A percentile compares a stretch with the other conserved stretches of the same genome.
These are phyloP conservation scores for Lenwebbia sp. DNA, from an alignment of 345 rosid species.

Conservation along the genomic window DNA sequence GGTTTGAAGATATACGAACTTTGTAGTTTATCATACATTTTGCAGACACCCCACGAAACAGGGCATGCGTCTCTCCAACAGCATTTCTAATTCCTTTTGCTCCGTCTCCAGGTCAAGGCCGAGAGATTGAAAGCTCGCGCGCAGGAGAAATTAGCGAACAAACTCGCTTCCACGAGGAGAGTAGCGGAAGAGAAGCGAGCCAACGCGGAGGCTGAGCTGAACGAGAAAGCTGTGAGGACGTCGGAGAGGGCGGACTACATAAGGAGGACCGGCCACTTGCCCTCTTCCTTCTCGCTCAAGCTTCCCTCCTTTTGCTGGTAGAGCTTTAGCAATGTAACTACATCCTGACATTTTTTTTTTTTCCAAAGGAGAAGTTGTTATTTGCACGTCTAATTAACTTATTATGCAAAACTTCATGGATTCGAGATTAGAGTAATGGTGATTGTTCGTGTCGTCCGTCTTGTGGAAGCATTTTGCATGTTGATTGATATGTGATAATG, in stretches of 20 bases:
- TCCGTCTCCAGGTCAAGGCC: conserved; percentile 47
- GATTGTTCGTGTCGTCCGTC: neutral
- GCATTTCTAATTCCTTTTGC: neutral
- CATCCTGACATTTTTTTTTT: neutral
- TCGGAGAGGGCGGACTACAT: conserved; percentile 77
- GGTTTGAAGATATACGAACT: neutral
- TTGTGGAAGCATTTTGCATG: neutral
- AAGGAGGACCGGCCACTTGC: conserved; percentile 81
- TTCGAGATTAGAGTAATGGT: neutral
- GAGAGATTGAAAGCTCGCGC: conserved; percentile 88
- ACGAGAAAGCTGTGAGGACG: conserved; percentile 64
- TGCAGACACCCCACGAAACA: neutral
- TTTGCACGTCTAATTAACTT: neutral
- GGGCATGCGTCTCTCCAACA: neutral
- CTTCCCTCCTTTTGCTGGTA: conserved; percentile 76
- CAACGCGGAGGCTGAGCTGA: conserved; percentile 70
- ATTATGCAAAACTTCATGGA: neutral
- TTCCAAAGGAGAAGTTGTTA: neutral
- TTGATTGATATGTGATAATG: too few relatives aligned
- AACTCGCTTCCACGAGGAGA: conserved; percentile 63
- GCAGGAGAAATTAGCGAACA: conserved; percentile 57
- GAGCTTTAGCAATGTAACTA: conserved; percentile 3
- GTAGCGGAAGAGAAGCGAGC: conserved; percentile 80
- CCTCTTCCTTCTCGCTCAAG: conserved; percentile 61
- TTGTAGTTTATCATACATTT: neutral